Base-by-base conservation (phyloP, 2,329 filamentous ascomycete species). In the Paraconiothyrium brasiliense region DNA sequence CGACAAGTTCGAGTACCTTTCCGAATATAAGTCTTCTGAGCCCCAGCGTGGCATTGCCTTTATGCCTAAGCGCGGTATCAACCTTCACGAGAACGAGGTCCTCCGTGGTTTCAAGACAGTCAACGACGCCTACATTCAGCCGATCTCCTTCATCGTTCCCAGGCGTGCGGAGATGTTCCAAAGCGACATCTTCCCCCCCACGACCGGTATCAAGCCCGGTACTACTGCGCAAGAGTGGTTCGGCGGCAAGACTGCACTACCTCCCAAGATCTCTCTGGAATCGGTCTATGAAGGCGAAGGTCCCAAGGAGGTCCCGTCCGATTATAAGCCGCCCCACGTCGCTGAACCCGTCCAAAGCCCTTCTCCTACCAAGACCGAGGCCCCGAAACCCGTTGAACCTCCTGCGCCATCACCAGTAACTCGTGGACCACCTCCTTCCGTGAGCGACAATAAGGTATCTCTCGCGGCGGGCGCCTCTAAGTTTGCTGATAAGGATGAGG, bases 71-170 rank as follows among this genome's bases (percentile, higher is more conserved):
- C 92, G 95, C 66, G 95, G 94, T 66, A 92, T 99, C 72, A 97
- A 97, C 78, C 86, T 96, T 52, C 94, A 97, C 80, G 95, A 98
- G 69, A 98, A 98, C 77, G 95, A 99, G 78, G 73, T 77, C 57
- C 94, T 97, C 85, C 90, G 94, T 69, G 94, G 91, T 47, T 99
- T 92, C 88, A 99, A 99, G 87, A 98, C 95, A 0, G 92, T 98
- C 78, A 96, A 94, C 80, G 95, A 99, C 77, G 80, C 84, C 50
- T 97, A 97, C 82, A 93, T 99, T 71, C 95, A 99, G 81, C 95
- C 95, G 44, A 92, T 99, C 75, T 97, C 95, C 1, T 99, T 99
- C 83, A 97, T 97, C 58, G 95, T 98, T 1, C 95, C 95, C 52
- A 89, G 95, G 66, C 89, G 95, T 66, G 92, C 95, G 58, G 93